Evolutionary conservation across 2,329 filamentous ascomycete species (phyloP), one percentile per base, ranked within the genome.

Genomic region (Cordyceps javanica): DNA sequence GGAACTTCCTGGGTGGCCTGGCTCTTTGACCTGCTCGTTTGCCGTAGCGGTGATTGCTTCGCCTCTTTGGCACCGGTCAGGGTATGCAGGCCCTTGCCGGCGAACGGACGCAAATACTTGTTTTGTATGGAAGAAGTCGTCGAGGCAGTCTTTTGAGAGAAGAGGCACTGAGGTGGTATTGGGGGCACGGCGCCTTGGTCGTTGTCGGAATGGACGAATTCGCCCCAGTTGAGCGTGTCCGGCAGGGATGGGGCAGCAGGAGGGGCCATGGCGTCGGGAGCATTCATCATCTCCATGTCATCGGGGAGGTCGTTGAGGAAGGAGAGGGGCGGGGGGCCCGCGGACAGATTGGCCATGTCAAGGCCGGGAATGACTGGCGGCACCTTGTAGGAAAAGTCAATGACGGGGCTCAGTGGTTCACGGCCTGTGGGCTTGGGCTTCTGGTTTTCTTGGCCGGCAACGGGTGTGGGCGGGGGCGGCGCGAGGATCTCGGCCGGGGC

Each of bases 221-320:
- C 74, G 25, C 69, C 71, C 80, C 80, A 84, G 64, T 73, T 73
- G 61, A 82, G 67, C 5, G 82, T 84, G 70, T 85, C 82, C 16
- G 81, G 81, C 60, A 85, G 70, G 4, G 77, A 78, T 34, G 69
- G 69, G n/a, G 74, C 71, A 11, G 67, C 67, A 13, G 61, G 62
- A 16, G 69, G 63, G 59, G 64, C 68, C 42, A 64, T 61, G 59
- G n/a, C n/a, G n/a, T 26, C 34, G 30, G 55, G 46, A 5, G 48
- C 55, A 39, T 61, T 60, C 55, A 60, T 60, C 38, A 61, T 60
- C 34, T 63, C 65, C 32, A 60, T 57, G 50, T 69, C 65, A 46
- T 69, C 66, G 46, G 65, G 63, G 28, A 67, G 59, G 44, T 69
- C 67, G 26, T 70, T 67, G 16, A 72, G 60, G 60, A 76, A 72